Evolutionary conservation across 2,329 filamentous ascomycete genomes (phyloP), one percentile per base, ranked within the genome.

Genomic region (Pyrenochaeta sp.): DNA sequence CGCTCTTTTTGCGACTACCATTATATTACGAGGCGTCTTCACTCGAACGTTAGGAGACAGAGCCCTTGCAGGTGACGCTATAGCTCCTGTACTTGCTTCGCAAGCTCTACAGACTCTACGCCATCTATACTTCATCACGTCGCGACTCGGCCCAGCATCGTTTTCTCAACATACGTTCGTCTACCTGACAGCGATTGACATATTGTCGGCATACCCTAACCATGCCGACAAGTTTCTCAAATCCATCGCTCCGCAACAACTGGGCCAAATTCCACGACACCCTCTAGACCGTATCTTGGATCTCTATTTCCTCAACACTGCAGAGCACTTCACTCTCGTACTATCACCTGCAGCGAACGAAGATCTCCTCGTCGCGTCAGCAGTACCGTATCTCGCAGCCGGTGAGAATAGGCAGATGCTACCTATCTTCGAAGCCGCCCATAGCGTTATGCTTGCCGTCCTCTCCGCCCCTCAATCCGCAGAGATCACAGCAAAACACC

Each of bases 141-240:
- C 88, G 13, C 85, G 91, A 39, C 85, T 91, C 54, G 89, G 90
- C 22, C 88, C 90, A 54, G 86, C 85, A 59, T 85, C 87, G 1
- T 96, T 96, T 69, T 91, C 93, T 52, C 90, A 92, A 56, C 94
- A 96, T 76, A 88, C 86, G 1, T 97, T 97, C 72, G 89, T 92
- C 27, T 92, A 93, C 68, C 84, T 96, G 24, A 88, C 91, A 0
- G 89, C 92, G 3, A 87, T 97, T 62, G 93, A 97, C 75, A 88
- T 93, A 39, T 84, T 97, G 5, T 84, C 90, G 8, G 86, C 88
- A n/a, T 90, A 91, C 66, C 85, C 90, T 0, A 79, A 82, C 10
- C 84, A 90, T 28, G 84, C 87, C 3, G 85, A 89, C 59, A 82
- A 84, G 22, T 91, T 96, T 67, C 79, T 96, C 25, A 81, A 83